Conservation (phyloP, 2,329 filamentous ascomycete genomes). For the Claviceps monticola region DNA sequence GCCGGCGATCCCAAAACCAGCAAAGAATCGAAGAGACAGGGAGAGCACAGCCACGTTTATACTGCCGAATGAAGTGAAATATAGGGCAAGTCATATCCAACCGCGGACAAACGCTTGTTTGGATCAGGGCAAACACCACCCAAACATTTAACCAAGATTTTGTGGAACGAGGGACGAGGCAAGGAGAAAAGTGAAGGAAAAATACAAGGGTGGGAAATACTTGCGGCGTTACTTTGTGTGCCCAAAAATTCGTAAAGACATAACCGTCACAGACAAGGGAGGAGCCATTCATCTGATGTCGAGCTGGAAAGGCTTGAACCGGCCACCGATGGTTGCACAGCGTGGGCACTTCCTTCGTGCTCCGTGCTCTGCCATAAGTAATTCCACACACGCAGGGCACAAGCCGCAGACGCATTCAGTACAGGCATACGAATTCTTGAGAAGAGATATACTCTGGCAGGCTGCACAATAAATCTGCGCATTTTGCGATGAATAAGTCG, state of each 20-base stretch:
- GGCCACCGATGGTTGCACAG: slow-evolving; percentile 64
- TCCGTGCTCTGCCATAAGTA: slow-evolving; percentile 62
- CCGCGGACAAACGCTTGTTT: not conserved
- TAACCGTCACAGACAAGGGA: slow-evolving; percentile 4
- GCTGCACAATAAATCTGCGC: slow-evolving; percentile 89
- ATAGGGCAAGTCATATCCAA: not conserved
- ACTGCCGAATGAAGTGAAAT: not conserved
- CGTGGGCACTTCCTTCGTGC: slow-evolving; percentile 64
- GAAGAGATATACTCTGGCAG: slow-evolving; percentile 61
- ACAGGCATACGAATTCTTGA: slow-evolving; percentile 82
- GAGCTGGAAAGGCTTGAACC: slow-evolving; percentile 75
- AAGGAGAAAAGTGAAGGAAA: not conserved
- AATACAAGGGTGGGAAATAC: not conserved
- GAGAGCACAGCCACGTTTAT: not conserved
- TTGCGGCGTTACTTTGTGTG: not conserved
- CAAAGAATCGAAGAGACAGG: not conserved
- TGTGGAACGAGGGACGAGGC: not conserved
- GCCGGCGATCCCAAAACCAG: not conserved
- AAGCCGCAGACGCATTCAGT: slow-evolving; percentile 93
- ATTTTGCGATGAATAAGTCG: slow-evolving; percentile 56
- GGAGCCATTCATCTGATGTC: slow-evolving; percentile 37
- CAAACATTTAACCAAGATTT: not conserved
- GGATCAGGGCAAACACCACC: not conserved
- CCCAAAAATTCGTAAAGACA: too few species aligned
- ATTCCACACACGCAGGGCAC: slow-evolving; percentile 76